phyloP scores from a whole-genome alignment of 2,329 filamentous ascomycete genomes.

The Thermothelomyces thermophilus region DNA sequence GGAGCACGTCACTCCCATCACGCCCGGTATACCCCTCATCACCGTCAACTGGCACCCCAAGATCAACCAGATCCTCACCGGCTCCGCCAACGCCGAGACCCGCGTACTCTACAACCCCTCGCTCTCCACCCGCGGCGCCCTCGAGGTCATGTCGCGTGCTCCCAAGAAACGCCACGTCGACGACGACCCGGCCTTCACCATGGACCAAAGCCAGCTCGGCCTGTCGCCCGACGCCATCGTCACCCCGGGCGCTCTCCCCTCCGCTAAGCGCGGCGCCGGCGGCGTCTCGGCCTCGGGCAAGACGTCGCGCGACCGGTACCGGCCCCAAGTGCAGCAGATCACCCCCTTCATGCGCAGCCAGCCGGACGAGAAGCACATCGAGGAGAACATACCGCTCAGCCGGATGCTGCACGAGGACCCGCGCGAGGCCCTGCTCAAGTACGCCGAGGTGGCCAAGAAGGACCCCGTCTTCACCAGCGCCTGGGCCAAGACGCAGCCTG shows the following conservation, averaged over 20 bases:
- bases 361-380: constrained; percentile 84
- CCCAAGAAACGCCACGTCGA: constrained; percentile 95
- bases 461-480: constrained; percentile 93
- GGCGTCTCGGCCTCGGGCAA: constrained; percentile 74
- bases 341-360: constrained; percentile 89
- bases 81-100: constrained; percentile 83
- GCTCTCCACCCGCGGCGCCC: constrained; percentile 74
- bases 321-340: constrained; percentile 75
- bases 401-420: constrained; percentile 96
- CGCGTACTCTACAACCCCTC: constrained; percentile 85
- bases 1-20: constrained; percentile 84
- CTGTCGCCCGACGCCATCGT: constrained; percentile 79
- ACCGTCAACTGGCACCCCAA: constrained; percentile 87
- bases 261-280: constrained; percentile 49
- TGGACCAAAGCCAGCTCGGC: constrained; percentile 67
- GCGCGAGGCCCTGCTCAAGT: constrained; percentile 86
- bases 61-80: constrained; percentile 92
- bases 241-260: constrained; percentile 53
- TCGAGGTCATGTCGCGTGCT: constrained; percentile 83
- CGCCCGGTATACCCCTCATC: constrained; percentile 73
- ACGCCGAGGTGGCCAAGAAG: constrained; percentile 85
- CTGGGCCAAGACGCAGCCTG: constrained; percentile 86
- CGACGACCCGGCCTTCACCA: constrained; percentile 81
- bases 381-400: constrained; percentile 80
- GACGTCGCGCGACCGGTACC: constrained; percentile 62